Conservation (phyloP, 2,329 filamentous ascomycete genomes). For the Dothistroma septosporum region DNA sequence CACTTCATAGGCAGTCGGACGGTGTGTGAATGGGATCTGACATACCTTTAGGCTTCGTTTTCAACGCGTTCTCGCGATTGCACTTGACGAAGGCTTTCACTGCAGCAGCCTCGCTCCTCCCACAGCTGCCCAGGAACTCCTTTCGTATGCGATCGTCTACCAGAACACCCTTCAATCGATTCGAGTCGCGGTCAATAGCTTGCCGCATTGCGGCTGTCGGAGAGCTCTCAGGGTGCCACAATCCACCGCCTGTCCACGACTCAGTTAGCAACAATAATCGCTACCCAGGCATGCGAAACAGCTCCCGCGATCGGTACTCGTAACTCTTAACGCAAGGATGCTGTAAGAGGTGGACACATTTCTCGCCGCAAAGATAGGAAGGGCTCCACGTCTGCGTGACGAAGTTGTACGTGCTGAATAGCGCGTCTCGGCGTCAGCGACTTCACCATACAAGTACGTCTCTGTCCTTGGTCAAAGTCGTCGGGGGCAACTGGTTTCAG, state of each 20-base stretch:
- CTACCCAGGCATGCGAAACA: background rate
- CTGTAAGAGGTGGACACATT: no score
- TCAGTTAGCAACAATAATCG: background rate
- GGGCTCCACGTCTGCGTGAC: no score
- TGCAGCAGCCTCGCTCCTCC: conserved; percentile 7
- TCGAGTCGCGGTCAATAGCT: conserved; percentile 70
- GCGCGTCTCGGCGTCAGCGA: no score
- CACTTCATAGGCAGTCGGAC: background rate
- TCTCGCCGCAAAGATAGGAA: no score
- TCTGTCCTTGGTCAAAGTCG: no score
- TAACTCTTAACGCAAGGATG: no score
- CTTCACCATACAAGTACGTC: no score
- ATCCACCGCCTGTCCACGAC: conserved; percentile 59
- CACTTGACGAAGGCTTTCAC: conserved; percentile 59
- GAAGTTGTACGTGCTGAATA: no score
- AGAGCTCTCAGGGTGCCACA: conserved; percentile 71
- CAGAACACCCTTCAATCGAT: conserved; percentile 65
- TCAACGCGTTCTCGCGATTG: conserved; percentile 72
- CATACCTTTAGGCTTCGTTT: conserved; percentile 77
- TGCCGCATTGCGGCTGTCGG: conserved; percentile 64
- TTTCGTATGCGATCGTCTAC: conserved; percentile 57
- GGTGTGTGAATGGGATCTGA: conserved; percentile 13
- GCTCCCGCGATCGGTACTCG: no score
- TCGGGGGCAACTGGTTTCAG: no score
- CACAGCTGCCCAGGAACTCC: conserved; percentile 54